Evolutionary conservation across 768 basidiomycete species (phyloP).

Genomic region (Termitomyces titanicus): DNA sequence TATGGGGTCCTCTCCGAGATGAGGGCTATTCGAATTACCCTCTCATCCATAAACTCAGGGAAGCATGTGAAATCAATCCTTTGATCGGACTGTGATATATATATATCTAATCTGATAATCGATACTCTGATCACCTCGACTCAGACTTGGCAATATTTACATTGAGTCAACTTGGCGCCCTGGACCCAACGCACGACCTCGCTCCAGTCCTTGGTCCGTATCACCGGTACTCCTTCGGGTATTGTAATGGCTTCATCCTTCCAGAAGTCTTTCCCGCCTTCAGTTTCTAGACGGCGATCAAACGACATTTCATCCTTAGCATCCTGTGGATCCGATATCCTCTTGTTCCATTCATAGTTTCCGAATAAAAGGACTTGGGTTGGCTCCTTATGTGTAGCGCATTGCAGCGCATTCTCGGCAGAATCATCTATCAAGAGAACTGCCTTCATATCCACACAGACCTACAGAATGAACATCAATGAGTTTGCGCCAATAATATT

Average conservation of each 20-base stretch:
- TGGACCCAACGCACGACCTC: conserved; percentile 51
- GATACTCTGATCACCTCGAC: neutral
- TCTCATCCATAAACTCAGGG: too few species aligned
- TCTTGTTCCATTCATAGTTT: conserved; percentile 71
- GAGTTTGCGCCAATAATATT: neutral
- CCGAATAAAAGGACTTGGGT: conserved; percentile 72
- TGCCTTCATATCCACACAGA: conserved; percentile 62
- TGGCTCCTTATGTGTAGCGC: conserved; percentile 42
- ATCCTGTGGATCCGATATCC: conserved; percentile 43
- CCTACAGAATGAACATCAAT: conserved; percentile 30
- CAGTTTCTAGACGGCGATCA: conserved; percentile 42
- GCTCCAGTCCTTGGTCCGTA: conserved; percentile 60
- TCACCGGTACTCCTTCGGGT: conserved; percentile 45
- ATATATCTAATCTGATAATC: conserved; percentile 14
- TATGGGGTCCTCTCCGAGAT: neutral
- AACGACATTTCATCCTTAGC: conserved; percentile 51
- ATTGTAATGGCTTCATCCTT: conserved; percentile 47
- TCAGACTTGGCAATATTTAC: conserved; percentile 17
- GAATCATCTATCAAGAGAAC: conserved; percentile 78
- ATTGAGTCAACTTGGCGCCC: conserved; percentile 20
- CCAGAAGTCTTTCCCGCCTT: conserved; percentile 53
- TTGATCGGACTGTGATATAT: too few species aligned
- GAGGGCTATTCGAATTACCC: too few species aligned
- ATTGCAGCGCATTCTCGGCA: conserved; percentile 68
- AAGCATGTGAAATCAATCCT: conserved; percentile 8